Evolutionary conservation across 2,329 filamentous ascomycete species (phyloP).

Genomic region (Aspergillus sp.): DNA sequence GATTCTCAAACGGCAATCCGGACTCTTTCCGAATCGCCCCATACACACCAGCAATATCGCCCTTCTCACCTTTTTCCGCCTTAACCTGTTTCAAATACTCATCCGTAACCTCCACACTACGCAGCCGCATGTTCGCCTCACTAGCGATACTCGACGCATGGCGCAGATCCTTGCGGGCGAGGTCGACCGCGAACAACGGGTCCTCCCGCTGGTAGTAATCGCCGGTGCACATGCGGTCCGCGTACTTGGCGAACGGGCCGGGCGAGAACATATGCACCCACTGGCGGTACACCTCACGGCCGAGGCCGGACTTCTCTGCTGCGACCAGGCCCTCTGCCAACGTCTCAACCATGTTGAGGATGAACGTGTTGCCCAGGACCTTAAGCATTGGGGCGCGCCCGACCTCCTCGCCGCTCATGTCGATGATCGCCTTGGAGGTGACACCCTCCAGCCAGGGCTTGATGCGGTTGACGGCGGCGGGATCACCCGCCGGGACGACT

Average conservation of each 20-base stretch:
- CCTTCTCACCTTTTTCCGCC: slow-evolving; percentile 64
- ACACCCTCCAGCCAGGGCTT: slow-evolving; percentile 71
- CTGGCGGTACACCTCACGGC: slow-evolving; percentile 64
- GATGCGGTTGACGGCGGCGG: slow-evolving; percentile 59
- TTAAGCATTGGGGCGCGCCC: slow-evolving; percentile 71
- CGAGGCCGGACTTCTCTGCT: slow-evolving; percentile 77
- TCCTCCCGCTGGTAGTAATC: slow-evolving; percentile 73
- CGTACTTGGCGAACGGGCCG: slow-evolving; percentile 72
- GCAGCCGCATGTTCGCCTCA: slow-evolving; percentile 59
- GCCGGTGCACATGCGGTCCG: slow-evolving; percentile 68
- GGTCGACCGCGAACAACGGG: slow-evolving; percentile 78
- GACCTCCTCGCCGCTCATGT: slow-evolving; percentile 68
- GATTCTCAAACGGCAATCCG: slow-evolving; percentile 71
- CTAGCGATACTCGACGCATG: slow-evolving; percentile 70
- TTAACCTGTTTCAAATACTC: slow-evolving; percentile 67
- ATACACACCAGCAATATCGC: slow-evolving; percentile 81
- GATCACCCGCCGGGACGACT: slow-evolving; percentile 68
- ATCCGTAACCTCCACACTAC: slow-evolving; percentile 65
- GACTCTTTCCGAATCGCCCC: slow-evolving; percentile 72
- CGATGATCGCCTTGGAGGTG: slow-evolving; percentile 65
- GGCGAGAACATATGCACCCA: slow-evolving; percentile 74
- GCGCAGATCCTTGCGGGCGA: slow-evolving; percentile 77
- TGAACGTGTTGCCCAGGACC: slow-evolving; percentile 81
- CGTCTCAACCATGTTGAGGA: slow-evolving; percentile 77
- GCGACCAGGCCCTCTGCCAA: slow-evolving; percentile 74